phyloP scores from a whole-genome alignment of 495 filamentous ascomycete species.

The Sporormia fimetaria region DNA sequence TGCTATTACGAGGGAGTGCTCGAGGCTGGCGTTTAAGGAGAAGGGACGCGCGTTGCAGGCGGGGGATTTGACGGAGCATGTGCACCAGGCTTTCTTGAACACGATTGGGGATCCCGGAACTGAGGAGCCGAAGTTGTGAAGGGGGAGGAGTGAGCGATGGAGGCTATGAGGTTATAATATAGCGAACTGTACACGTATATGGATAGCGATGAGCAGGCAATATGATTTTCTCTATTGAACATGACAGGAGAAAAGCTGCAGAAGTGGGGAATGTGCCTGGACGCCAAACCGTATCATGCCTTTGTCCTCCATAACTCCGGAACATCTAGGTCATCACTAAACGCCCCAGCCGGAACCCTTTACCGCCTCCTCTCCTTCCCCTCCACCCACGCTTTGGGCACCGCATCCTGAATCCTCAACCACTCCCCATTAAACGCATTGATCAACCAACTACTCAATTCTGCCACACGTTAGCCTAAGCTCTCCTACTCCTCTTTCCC shows the following conservation, averaged over 20 bases:
- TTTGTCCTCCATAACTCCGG: too few species aligned
- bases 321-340: too few species aligned
- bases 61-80: constrained; percentile 85
- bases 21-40: constrained; percentile 73
- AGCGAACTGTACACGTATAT: too few species aligned
- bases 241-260: too few species aligned
- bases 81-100: constrained; percentile 68
- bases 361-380: not conserved
- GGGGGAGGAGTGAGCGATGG: not conserved
- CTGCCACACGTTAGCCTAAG: constrained; percentile 41
- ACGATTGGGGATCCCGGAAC: constrained; percentile 48
- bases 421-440: constrained; percentile 98
- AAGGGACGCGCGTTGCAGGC: constrained; percentile 87
- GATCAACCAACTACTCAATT: constrained; percentile 81
- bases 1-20: constrained; percentile 82
- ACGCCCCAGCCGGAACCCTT: too few species aligned
- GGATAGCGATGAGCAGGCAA: too few species aligned
- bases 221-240: too few species aligned
- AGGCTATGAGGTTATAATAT: not conserved
- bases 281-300: too few species aligned
- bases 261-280: too few species aligned
- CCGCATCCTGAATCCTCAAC: constrained; percentile 58
- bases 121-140: constrained; percentile 22
- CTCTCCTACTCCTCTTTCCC: not conserved
- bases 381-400: constrained; percentile 37